phyloP scores from a whole-genome alignment of 2,329 filamentous ascomycete genomes.

The Mycosphaerella sp. region DNA sequence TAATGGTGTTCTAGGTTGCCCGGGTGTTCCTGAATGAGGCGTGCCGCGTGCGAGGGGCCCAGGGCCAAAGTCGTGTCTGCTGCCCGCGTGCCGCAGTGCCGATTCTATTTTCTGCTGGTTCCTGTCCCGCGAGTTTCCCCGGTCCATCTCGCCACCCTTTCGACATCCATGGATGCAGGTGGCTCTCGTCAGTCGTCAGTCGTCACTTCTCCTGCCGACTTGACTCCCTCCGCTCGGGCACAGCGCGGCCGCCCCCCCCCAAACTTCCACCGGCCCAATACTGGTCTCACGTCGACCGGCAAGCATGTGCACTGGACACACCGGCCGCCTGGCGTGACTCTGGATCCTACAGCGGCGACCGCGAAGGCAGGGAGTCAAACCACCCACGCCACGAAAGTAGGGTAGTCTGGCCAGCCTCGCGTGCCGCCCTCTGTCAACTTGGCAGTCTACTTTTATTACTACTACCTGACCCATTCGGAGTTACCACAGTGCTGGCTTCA shows the following conservation, averaged over 20 bases:
- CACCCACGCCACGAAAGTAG: neutral
- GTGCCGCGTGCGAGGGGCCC: no score
- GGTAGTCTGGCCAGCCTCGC: conserved; percentile 7
- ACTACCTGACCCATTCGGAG: conserved; percentile 6
- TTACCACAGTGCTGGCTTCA: conserved; percentile 8
- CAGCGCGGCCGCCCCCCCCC: neutral
- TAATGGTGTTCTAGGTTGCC: no score
- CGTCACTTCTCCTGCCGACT: neutral
- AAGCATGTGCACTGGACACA: neutral
- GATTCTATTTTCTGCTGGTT: neutral
- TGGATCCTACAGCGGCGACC: conserved; percentile 1
- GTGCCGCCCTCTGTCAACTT: neutral
- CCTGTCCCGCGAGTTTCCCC: neutral
- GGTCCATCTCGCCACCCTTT: neutral
- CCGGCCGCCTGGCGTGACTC: conserved; percentile 5
- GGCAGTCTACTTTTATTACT: neutral
- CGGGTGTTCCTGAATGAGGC: no score
- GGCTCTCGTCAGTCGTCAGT: neutral
- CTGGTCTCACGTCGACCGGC: conserved; percentile 4
- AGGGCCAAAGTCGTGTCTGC: neutral
- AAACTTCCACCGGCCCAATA: neutral
- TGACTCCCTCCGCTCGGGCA: neutral
- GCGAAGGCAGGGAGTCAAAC: neutral
- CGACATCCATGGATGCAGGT: no score
- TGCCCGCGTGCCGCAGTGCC: no score